Base-by-base conservation (phyloP, 371 early-diverging fungal genomes). In the Lichtheimia corymbifera region DNA sequence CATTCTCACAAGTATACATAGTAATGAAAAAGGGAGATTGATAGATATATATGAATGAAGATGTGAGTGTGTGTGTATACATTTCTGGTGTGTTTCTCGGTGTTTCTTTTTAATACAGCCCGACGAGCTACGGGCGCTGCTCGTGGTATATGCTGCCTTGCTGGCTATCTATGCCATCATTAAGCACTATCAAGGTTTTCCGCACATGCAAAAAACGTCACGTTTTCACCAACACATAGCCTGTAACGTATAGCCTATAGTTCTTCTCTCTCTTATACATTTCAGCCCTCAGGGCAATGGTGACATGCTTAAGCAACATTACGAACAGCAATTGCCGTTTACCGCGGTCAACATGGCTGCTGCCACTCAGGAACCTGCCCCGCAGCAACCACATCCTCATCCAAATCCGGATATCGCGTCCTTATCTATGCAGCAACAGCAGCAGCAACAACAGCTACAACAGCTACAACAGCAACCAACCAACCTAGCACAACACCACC, bases 291-390 rank as follows among this genome's bases (percentile, higher is more conserved):
- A 35, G 47, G 18, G 18, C 22, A 22, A 47, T 22, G 47, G 47
- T 47, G 47, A 47, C 47, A 47, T 47, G 47, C 47, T 47, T n/a
- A 22, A 47, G 47, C 47, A 47, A 47, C 47, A 47, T 47, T 47
- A 47, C 47, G 22, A 47, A 18, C 47, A 47, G 47, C 47, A 47
- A 47, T 47, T 47, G 47, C 22, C 47, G 47, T 22, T 47, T 22
- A 47, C 18, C 11, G 12, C 22, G 47, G 47, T 47, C n/a, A 35
- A 35, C 35, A 35, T 35, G 35, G 35, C 35, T 35, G 35, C 35
- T 35, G 35, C 35, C 35, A 11, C 35, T 35, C 35, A 35, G 35
- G 35, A 35, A 35, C 35, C 11, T 11, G 11, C 35, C 6, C 7
- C 47, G 11, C 47, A n/a, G 22, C 47, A 47, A 47, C 47, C 47